phyloP scores from a whole-genome alignment of 768 basidiomycete genomes.

The Polyporus arcularius region DNA sequence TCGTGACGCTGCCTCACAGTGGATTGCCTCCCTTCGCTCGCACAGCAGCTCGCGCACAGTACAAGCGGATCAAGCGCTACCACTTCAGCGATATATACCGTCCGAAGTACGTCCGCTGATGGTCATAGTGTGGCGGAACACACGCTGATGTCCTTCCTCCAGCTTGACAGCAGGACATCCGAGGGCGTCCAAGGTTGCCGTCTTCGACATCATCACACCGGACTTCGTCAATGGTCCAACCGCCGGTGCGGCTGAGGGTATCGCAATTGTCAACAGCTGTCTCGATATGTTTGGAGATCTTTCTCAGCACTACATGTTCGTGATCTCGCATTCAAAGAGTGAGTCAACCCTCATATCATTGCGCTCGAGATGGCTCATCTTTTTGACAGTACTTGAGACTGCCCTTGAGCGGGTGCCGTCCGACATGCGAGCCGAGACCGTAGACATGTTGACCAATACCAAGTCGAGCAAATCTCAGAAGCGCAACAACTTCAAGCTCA shows the following conservation, averaged over 20 bases:
- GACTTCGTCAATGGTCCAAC: conserved; percentile 63
- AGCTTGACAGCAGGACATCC: conserved; percentile 76
- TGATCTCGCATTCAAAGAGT: conserved; percentile 80
- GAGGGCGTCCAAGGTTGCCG: conserved; percentile 67
- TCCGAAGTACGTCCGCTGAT: conserved; percentile 51
- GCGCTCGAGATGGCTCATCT: conserved; percentile 9
- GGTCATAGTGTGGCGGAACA: background rate
- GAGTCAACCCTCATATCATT: conserved; percentile 25
- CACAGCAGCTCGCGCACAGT: conserved; percentile 66
- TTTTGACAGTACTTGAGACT: conserved; percentile 59
- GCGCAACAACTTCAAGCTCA: conserved; percentile 66
- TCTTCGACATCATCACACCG: conserved; percentile 82
- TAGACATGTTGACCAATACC: conserved; percentile 64
- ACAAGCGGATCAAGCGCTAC: conserved; percentile 79
- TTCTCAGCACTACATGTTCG: conserved; percentile 68
- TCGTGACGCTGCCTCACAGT: conserved; percentile 73
- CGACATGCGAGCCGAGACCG: conserved; percentile 53
- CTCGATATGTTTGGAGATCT: conserved; percentile 74
- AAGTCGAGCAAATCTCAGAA: conserved; percentile 72
- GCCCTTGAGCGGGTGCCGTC: conserved; percentile 62
- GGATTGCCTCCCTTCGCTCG: conserved; percentile 79
- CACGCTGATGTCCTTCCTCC: background rate
- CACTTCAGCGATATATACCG: conserved; percentile 75
- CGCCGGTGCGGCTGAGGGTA: conserved; percentile 74
- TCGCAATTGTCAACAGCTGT: conserved; percentile 66